A percentile compares a stretch with the other conserved stretches of the same genome.
Evolutionary conservation across 331 rosid genomes (phyloP).

Genomic region (Prunus yedoensis): DNA sequence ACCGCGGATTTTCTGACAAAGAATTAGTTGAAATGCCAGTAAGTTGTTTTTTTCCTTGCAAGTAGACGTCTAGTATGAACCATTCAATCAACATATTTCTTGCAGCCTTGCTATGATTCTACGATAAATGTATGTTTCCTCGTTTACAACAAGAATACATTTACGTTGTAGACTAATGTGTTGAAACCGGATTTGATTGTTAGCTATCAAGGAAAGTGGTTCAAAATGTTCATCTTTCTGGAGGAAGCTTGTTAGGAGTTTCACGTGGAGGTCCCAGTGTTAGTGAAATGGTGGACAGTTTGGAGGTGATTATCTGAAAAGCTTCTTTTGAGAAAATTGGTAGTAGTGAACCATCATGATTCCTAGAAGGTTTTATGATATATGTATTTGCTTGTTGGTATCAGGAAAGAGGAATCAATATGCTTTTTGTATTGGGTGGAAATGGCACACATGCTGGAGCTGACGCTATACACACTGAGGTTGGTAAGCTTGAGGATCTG

Average conservation of each 20-base stretch:
- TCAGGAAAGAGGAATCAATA: constrained; percentile 88
- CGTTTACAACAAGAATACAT: background rate
- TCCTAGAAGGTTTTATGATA: background rate
- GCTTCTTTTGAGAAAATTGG: constrained; percentile 6
- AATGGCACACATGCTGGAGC: constrained; percentile 99
- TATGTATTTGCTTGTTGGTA: constrained; percentile 24
- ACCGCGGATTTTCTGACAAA: constrained; percentile 83
- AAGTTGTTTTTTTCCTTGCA: constrained; percentile 31
- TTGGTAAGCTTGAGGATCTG: constrained; percentile 30
- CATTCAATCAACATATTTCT: constrained; percentile 7
- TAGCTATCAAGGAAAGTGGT: constrained; percentile 92
- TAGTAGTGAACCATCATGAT: background rate
- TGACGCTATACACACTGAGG: constrained; percentile 89
- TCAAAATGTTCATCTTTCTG: constrained; percentile 98
- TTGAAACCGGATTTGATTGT: constrained; percentile 28
- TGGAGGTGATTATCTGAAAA: constrained; percentile 55
- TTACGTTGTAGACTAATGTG: constrained; percentile 21
- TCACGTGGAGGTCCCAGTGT: constrained; percentile 92
- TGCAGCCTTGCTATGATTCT: background rate
- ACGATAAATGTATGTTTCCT: background rate
- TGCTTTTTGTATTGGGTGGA: constrained; percentile 97
- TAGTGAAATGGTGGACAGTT: constrained; percentile 70
- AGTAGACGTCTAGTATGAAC: background rate
- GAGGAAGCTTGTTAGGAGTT: constrained; percentile 97
- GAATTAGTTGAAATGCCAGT: constrained; percentile 84